Conservation (phyloP, 23 red algal genomes). For the Cyanidiococcus yangmingshanensis region DNA sequence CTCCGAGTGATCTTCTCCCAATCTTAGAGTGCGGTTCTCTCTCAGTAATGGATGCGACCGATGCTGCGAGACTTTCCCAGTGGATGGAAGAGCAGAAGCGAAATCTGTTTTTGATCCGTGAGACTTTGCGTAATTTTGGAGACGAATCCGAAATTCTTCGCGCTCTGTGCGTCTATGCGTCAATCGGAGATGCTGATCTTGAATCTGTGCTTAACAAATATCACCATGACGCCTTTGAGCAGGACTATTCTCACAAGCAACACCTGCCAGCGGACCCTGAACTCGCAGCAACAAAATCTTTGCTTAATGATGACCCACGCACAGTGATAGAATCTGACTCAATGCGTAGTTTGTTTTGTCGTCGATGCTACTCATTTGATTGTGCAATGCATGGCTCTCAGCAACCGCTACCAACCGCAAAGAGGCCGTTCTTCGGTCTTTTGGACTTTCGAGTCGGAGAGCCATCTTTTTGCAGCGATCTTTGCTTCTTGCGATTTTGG, state of each 20-base stretch:
- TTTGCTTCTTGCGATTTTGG: background rate
- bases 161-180: background rate
- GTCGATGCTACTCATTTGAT: background rate
- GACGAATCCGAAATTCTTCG: background rate
- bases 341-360: slow-evolving; percentile 9
- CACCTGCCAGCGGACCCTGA: too few relatives aligned
- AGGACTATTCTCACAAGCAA: too few relatives aligned
- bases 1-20: background rate
- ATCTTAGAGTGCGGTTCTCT: background rate
- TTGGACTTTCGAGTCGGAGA: background rate
- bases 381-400: slow-evolving; percentile 13
- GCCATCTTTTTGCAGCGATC: background rate
- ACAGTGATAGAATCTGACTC: background rate
- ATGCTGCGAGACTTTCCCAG: background rate
- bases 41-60: background rate
- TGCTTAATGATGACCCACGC: too few relatives aligned
- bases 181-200: background rate
- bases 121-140: background rate
- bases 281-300: too few relatives aligned
- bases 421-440: background rate
- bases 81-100: background rate
- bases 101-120: background rate
- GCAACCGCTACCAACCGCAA: background rate
- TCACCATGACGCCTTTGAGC: too few relatives aligned
- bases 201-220: background rate